Evolutionary conservation across 202 grass and related monocot species (phyloP).

Genomic region (Schoenoplectus tabernaemontani): DNA sequence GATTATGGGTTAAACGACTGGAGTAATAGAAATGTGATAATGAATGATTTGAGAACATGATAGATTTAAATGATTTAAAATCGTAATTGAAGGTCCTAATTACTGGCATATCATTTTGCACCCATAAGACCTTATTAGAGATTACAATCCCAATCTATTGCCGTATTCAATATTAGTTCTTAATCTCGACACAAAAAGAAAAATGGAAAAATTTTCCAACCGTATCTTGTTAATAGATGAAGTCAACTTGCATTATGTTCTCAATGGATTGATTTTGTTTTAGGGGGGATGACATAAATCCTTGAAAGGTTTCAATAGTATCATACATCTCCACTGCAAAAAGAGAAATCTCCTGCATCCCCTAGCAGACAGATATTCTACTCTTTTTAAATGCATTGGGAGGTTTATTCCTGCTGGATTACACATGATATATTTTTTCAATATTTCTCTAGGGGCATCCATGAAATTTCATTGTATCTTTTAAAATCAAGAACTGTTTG

Average conservation of each 20-base stretch:
- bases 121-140: neutral
- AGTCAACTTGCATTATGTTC: neutral
- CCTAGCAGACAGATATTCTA: neutral
- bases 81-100: neutral
- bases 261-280: neutral
- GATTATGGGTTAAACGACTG: no score
- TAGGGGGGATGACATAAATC: neutral
- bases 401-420: neutral
- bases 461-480: neutral
- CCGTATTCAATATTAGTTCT: neutral
- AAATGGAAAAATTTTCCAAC: neutral
- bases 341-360: neutral
- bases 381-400: neutral
- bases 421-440: neutral
- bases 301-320: neutral
- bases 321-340: neutral
- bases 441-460: neutral
- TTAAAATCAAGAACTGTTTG: neutral
- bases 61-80: no score
- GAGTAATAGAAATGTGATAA: no score
- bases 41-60: no score
- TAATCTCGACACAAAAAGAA: neutral
- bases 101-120: neutral
- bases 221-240: neutral
- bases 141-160: neutral